Percentiles rank a stretch among this genome's conserved stretches.
These are phyloP conservation scores for Setaria italica DNA, from an alignment of 202 grass and related monocot genomes.

Conservation along the genomic window DNA sequence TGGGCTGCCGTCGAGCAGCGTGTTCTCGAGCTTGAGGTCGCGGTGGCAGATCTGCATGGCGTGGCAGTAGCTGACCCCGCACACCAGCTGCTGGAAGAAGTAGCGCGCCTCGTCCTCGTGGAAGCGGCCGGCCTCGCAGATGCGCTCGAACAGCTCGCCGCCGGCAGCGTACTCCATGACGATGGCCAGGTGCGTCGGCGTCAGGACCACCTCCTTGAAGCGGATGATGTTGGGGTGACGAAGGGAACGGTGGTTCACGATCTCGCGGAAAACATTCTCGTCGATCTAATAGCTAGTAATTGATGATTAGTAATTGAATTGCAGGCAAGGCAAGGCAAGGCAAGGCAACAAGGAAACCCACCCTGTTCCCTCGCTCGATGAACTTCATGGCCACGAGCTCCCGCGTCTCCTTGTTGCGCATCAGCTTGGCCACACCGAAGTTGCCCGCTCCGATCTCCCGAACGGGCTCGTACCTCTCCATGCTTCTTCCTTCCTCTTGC, in stretches of 20 bases:
- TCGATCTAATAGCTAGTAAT: slow-evolving; percentile 56
- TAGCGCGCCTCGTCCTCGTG: slow-evolving; percentile 89
- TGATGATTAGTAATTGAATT: no score
- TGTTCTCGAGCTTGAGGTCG: slow-evolving; percentile 97
- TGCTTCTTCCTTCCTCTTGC: neutral
- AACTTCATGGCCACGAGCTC: slow-evolving; percentile 89
- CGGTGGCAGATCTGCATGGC: slow-evolving; percentile 92
- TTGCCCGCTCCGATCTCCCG: slow-evolving; percentile 91
- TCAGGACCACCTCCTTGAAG: slow-evolving; percentile 96
- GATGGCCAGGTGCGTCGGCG: slow-evolving; percentile 84
- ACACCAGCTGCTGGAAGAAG: slow-evolving; percentile 97
- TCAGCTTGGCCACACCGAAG: slow-evolving; percentile 84
- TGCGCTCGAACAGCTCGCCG: slow-evolving; percentile 96
- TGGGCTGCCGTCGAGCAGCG: slow-evolving; percentile 84
- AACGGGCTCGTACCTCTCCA: slow-evolving; percentile 88
- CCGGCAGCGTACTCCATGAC: slow-evolving; percentile 96
- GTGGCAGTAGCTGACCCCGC: slow-evolving; percentile 89
- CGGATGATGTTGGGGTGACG: slow-evolving; percentile 95
- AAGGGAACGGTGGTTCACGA: slow-evolving; percentile 88
- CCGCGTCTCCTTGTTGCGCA: slow-evolving; percentile 76
- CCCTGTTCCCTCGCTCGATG: slow-evolving; percentile 80
- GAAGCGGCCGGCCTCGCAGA: slow-evolving; percentile 84
- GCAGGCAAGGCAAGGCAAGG: no score
- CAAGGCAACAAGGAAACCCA: neutral
- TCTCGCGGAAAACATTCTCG: slow-evolving; percentile 93